A percentile compares a stretch with the other conserved stretches of the same genome.
Evolutionary conservation across 2,329 filamentous ascomycete genomes (phyloP).

Genomic region (Nemania serpens): DNA sequence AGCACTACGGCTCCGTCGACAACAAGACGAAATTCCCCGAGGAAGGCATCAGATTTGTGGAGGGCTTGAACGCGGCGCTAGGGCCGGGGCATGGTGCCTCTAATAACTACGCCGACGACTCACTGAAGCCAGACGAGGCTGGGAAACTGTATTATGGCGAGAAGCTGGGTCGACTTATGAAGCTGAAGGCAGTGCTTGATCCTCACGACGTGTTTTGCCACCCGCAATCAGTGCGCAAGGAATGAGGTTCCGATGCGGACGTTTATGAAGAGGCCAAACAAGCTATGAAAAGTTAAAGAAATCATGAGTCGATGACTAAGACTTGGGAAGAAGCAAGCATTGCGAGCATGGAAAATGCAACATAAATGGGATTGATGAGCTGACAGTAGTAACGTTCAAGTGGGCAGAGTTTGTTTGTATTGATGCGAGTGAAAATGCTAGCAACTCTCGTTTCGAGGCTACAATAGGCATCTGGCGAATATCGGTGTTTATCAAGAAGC

Average conservation of each 20-base stretch:
- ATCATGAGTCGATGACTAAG: too few species aligned
- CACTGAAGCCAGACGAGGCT: constrained; percentile 30
- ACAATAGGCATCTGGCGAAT: too few species aligned
- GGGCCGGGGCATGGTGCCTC: constrained; percentile 33
- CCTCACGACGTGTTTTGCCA: constrained; percentile 36
- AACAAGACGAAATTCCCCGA: constrained; percentile 26
- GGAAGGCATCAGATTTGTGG: constrained; percentile 32
- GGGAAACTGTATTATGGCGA: constrained; percentile 34
- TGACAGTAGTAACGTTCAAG: too few species aligned
- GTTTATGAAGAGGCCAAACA: too few species aligned
- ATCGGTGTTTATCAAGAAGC: too few species aligned
- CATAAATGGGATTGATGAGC: too few species aligned
- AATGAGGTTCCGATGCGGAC: background rate
- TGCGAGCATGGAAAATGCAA: too few species aligned
- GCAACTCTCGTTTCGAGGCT: too few species aligned
- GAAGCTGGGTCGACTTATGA: constrained; percentile 26
- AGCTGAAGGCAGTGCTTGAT: constrained; percentile 34
- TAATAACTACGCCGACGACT: constrained; percentile 38
- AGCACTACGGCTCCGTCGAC: constrained; percentile 37
- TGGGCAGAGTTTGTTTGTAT: too few species aligned
- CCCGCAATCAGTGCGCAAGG: constrained; percentile 35
- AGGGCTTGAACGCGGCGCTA: constrained; percentile 32
- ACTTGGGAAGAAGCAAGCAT: too few species aligned
- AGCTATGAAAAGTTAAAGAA: too few species aligned
- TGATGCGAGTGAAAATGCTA: too few species aligned